Conservation (phyloP, 768 basidiomycete species). For the Lentinus tigrinus region DNA sequence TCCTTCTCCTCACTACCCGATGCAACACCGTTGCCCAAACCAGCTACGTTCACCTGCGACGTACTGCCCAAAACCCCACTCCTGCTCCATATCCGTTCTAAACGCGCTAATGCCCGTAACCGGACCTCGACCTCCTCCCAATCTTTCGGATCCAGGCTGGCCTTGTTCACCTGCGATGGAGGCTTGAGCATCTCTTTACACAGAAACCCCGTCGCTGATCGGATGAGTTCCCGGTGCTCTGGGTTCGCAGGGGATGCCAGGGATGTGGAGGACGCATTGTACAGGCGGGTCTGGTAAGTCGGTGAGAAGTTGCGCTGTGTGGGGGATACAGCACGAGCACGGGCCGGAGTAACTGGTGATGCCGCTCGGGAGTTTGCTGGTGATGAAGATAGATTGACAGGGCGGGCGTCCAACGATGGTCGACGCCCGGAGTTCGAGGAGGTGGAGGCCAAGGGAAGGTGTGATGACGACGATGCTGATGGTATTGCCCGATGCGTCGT, state of each 20-base stretch:
- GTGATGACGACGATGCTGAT: slow-evolving; percentile 48
- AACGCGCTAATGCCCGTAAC: slow-evolving; percentile 54
- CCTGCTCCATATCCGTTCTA: slow-evolving; percentile 79
- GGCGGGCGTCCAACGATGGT: slow-evolving; percentile 34
- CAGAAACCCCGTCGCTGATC: slow-evolving; percentile 59
- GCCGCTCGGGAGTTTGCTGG: slow-evolving; percentile 39
- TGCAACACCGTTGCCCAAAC: slow-evolving; percentile 35
- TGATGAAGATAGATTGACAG: slow-evolving; percentile 32
- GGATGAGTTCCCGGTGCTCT: slow-evolving; percentile 66
- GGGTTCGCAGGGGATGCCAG: slow-evolving; percentile 46
- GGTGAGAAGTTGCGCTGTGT: slow-evolving; percentile 29
- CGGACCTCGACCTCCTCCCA: slow-evolving; percentile 78
- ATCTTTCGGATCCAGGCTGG: slow-evolving; percentile 50
- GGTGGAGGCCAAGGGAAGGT: slow-evolving; percentile 41
- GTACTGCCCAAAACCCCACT: slow-evolving; percentile 50
- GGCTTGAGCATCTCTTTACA: slow-evolving; percentile 67
- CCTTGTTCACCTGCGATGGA: slow-evolving; percentile 52
- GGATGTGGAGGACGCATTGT: slow-evolving; percentile 61
- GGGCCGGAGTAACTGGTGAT: slow-evolving; percentile 43
- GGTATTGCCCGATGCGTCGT: slow-evolving; percentile 40
- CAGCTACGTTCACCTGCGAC: slow-evolving; percentile 33
- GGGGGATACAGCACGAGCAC: slow-evolving; percentile 35
- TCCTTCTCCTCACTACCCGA: slow-evolving; percentile 73
- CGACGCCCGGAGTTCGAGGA: slow-evolving; percentile 31
- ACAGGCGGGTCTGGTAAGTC: slow-evolving; percentile 51